A percentile compares a stretch with the other conserved stretches of the same genome.
Evolutionary conservation across 148 eudicot genomes (phyloP).

Genomic region (Nepenthes mirabilis): DNA sequence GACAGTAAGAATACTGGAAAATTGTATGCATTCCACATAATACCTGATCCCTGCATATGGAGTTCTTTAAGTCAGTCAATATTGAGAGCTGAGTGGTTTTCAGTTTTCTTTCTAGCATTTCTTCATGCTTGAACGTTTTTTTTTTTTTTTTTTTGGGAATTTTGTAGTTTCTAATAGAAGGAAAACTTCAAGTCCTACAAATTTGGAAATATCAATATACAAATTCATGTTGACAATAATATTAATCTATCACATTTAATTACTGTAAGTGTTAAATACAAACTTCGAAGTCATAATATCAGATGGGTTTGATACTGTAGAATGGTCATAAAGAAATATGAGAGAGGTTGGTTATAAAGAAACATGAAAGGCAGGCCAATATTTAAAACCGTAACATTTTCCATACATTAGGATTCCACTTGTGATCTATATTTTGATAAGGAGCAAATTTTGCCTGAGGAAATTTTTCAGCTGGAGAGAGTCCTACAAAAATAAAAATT

Average conservation of each 20-base stretch:
- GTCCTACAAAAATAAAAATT: slow-evolving; percentile 38
- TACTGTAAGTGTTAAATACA: too few relatives aligned
- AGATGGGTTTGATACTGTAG: too few relatives aligned
- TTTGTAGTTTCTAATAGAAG: too few relatives aligned
- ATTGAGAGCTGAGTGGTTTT: background rate
- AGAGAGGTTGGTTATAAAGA: too few relatives aligned
- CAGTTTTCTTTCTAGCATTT: background rate
- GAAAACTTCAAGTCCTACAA: too few relatives aligned
- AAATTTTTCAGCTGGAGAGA: slow-evolving; percentile 85
- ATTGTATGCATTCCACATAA: slow-evolving; percentile 61
- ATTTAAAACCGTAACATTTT: slow-evolving; percentile 4
- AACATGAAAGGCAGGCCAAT: background rate
- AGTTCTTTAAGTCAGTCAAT: background rate
- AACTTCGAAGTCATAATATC: too few relatives aligned
- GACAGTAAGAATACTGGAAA: slow-evolving; percentile 81
- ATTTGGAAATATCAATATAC: too few relatives aligned
- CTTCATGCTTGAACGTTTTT: too few relatives aligned
- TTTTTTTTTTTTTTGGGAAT: too few relatives aligned
- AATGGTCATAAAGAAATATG: too few relatives aligned
- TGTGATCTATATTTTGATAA: slow-evolving; percentile 37
- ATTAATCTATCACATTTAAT: background rate
- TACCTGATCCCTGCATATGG: slow-evolving; percentile 75
- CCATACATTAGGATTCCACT: slow-evolving; percentile 95
- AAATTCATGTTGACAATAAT: background rate
- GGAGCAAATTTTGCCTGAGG: slow-evolving; percentile 86